phyloP scores from a whole-genome alignment of 257 asterid genomes.

The Paraleonurus japonicus region DNA sequence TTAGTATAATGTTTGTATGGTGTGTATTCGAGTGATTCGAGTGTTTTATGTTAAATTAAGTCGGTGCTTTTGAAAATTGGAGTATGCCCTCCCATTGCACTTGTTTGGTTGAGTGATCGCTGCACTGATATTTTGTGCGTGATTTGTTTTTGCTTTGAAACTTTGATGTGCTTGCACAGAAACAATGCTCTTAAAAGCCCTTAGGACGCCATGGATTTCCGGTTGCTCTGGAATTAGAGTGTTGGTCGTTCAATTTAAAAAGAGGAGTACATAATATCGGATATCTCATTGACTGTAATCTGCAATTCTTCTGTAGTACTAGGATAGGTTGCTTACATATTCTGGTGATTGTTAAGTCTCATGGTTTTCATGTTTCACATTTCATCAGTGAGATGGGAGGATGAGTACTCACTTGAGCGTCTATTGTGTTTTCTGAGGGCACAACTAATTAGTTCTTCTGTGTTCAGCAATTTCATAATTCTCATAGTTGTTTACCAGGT shows the following conservation, averaged over 20 bases:
- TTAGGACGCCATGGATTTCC: not conserved
- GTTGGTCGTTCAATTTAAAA: not conserved
- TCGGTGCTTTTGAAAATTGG: not conserved
- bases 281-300: conserved; percentile 5
- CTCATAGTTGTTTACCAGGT: not conserved
- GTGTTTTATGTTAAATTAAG: not conserved
- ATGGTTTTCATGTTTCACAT: not conserved
- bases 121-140: not conserved
- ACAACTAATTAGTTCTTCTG: not conserved
- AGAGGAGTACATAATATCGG: not conserved
- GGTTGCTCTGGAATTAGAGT: not conserved
- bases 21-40: not conserved
- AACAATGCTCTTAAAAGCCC: not conserved
- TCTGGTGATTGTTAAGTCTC: conserved; percentile 1
- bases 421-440: conserved; percentile 1
- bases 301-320: not conserved
- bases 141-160: not conserved
- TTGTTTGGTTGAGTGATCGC: conserved; percentile 8
- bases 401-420: not conserved
- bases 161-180: not conserved
- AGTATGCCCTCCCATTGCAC: not conserved
- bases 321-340: not conserved
- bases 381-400: conserved; percentile 1
- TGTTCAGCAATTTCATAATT: not conserved
- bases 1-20: not conserved